Evolutionary conservation across 2,329 filamentous ascomycete species (phyloP).

Genomic region (Triangularia setosa): DNA sequence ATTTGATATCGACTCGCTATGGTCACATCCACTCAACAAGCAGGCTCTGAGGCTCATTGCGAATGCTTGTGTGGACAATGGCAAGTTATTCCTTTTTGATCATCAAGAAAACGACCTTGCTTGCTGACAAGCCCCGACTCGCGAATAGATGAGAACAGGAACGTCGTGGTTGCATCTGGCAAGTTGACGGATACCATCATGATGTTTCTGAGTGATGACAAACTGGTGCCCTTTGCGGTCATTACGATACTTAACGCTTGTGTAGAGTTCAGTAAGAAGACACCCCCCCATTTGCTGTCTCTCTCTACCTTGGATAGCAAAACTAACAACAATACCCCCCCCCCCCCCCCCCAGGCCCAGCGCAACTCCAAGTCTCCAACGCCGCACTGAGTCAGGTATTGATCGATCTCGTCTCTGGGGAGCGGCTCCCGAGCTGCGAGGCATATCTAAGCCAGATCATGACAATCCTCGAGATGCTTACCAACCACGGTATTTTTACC

Average conservation of each 20-base stretch:
- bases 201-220: conserved; percentile 43
- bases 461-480: conserved; percentile 54
- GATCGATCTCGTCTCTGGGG: conserved; percentile 45
- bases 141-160: conserved; percentile 55
- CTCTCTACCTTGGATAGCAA: too few species aligned
- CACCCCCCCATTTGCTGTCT: neutral
- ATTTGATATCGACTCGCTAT: conserved; percentile 23
- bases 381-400: conserved; percentile 48
- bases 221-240: conserved; percentile 49
- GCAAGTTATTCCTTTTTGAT: conserved; percentile 30
- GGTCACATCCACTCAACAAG: conserved; percentile 41
- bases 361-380: conserved; percentile 53
- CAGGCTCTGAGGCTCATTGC: conserved; percentile 57
- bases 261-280: conserved; percentile 59
- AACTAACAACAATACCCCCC: too few species aligned
- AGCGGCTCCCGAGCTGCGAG: conserved; percentile 39
- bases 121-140: too few species aligned
- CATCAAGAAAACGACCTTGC: neutral
- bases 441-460: conserved; percentile 50
- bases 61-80: conserved; percentile 60
- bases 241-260: conserved; percentile 61
- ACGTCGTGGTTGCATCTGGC: conserved; percentile 48
- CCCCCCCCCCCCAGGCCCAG: conserved; percentile 42
- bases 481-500: conserved; percentile 41
- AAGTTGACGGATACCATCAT: conserved; percentile 45